These are phyloP conservation scores for Chaetomium tenue DNA, from an alignment of 495 filamentous ascomycete species.

Conservation along the genomic window DNA sequence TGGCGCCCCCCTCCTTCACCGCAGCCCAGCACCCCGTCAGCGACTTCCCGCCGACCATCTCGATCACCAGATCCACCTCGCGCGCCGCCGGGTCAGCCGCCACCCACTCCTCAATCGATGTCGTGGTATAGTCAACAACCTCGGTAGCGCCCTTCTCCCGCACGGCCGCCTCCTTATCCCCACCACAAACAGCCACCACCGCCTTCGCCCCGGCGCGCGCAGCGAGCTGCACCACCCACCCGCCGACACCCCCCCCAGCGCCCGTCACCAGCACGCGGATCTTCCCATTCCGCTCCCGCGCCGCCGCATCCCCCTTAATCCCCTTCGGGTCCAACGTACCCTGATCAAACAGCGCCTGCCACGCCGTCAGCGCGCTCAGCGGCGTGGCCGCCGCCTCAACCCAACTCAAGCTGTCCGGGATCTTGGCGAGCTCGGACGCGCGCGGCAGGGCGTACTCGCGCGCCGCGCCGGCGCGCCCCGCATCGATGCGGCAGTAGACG, in stretches of 20 bases:
- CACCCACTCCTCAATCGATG: conserved; percentile 48
- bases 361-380: conserved; percentile 62
- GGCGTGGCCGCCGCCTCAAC: conserved; percentile 56
- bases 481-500: conserved; percentile 55
- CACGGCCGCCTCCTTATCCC: conserved; percentile 55
- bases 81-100: conserved; percentile 45
- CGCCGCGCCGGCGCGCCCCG: conserved; percentile 52
- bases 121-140: conserved; percentile 64
- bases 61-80: conserved; percentile 60
- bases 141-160: conserved; percentile 62
- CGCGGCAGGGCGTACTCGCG: conserved; percentile 53
- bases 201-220: conserved; percentile 51
- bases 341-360: conserved; percentile 56
- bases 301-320: conserved; percentile 36
- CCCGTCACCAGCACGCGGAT: conserved; percentile 65
- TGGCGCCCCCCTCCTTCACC: conserved; percentile 52
- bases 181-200: conserved; percentile 59
- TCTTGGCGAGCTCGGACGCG: conserved; percentile 36
- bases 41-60: conserved; percentile 59
- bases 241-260: conserved; percentile 59
- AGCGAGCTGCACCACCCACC: conserved; percentile 58
- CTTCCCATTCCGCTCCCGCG: conserved; percentile 50
- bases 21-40: conserved; percentile 52
- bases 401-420: conserved; percentile 55
- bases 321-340: conserved; percentile 29